Base-by-base conservation (phyloP, 202 grass and related monocot genomes). In the Cymbopogon flexuosus region DNA sequence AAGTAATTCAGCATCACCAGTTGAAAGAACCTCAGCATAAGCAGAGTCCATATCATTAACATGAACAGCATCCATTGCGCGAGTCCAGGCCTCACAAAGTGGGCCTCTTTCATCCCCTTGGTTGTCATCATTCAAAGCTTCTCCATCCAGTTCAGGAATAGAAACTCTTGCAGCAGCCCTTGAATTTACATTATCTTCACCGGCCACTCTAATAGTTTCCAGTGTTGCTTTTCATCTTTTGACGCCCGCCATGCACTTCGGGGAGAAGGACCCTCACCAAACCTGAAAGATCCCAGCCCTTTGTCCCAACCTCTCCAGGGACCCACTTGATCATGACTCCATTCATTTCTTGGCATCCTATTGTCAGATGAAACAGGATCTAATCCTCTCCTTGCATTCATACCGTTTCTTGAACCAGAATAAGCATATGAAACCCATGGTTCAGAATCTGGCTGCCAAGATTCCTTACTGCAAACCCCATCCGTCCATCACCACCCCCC, bases 201-300 rank as follows among this genome's bases (percentile, higher is more conserved):
- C 95, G 2, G 90, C 95, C 72, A 94, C 95, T 78, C 95, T 75
- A 40, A 97, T 97, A 37, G 95, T 92, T 93, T 97, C 90, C 70
- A 97, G 30, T 65, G 92, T 97, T 5, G 95, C 95, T 84, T 97
- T 84, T 97, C 95, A 86, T 94, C 95, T 86, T 94, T 98, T 4
- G 95, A 94, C 30, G 95, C 92, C 72, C 91, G 92, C 95, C 95
- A 97, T 79, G 92, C 95, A 87, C 91, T 94, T 79, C 95, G 89
- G 85, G 95, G 92, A 81, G 95, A 97, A 42, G 95, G 95, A 46
- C 95, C 95, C 79, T 97, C 95, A 39, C 95, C 95, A 63, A 94
- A 89, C 81, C 95, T 89, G 89, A 94, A 91, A 12, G 88, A 86
- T 2, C 89, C 89, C 31, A 77, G 79, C 58, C 95, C 91, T 79